Percentiles rank a stretch among this genome's conserved stretches.
phyloP scores from a whole-genome alignment of 208 protist genomes.

The Acanthamoeba healyi region DNA sequence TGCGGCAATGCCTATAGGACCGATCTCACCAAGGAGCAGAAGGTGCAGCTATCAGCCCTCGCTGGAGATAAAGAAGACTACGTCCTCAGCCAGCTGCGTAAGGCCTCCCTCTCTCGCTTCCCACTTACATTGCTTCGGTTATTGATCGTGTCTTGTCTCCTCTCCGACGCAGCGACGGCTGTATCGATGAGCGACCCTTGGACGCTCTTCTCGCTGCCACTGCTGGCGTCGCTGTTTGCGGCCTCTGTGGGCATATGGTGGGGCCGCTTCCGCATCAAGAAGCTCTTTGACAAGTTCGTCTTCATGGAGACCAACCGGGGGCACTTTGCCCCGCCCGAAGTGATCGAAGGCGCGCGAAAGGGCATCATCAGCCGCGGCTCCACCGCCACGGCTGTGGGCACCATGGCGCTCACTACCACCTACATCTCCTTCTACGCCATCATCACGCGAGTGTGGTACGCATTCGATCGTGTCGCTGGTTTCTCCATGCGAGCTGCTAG shows the following conservation, averaged over 20 bases:
- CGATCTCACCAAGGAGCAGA: conserved; percentile 39
- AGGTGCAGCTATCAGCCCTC: neutral
- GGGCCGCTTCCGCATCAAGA: conserved; percentile 37
- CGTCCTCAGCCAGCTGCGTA: conserved; percentile 40
- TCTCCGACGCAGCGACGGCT: neutral
- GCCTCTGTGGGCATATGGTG: conserved; percentile 49
- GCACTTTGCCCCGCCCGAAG: neutral
- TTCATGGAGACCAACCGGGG: conserved; percentile 32
- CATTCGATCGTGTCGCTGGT: too few species aligned
- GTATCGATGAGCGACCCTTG: conserved; percentile 31
- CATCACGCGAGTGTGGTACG: conserved; percentile 29
- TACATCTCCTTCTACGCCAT: conserved; percentile 69
- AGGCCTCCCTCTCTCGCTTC: neutral
- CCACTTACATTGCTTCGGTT: neutral
- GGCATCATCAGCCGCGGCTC: conserved; percentile 44
- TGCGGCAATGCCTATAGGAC: neutral
- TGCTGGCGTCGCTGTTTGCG: conserved; percentile 64
- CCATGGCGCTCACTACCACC: conserved; percentile 59
- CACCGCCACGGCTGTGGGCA: conserved; percentile 12
- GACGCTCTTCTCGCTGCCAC: conserved; percentile 8
- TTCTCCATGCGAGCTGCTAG: too few species aligned
- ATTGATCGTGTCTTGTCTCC: neutral
- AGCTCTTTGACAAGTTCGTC: conserved; percentile 50
- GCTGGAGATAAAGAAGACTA: conserved; percentile 58
- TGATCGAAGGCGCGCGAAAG: conserved; percentile 51